Evolutionary conservation across 2,329 filamentous ascomycete species (phyloP), one percentile per base, ranked within the genome.

Genomic region (Fonsecaea erecta): DNA sequence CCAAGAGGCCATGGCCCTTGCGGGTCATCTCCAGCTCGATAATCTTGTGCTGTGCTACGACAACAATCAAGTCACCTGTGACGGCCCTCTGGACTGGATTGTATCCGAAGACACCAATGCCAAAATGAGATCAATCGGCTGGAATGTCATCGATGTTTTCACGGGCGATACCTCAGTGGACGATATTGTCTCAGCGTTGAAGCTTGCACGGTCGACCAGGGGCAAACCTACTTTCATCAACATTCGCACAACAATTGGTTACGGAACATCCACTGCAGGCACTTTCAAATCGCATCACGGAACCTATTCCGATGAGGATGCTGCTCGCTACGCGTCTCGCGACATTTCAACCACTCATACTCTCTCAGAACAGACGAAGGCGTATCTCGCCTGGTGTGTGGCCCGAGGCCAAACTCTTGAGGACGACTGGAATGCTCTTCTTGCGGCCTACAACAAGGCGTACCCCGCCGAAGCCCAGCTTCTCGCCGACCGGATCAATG

Each of bases 41-140:
- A 87, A 87, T 71, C 75, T 88, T 0, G 81, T 80, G 2, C 74
- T 87, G 26, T 82, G 86, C 55, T 87, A 87, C 68, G 85, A 87
- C 68, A 87, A 87, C 74, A 87, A 87, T 72, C 81, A 85, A 69
- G 77, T 87, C 51, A 86, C 84, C 3, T 87, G 84, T 70, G 85
- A 87, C 64, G 85, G 85, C 0, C 80, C 79, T 2, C 79, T 86
- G 2, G 84, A 86, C 71, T 76, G 81, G 28, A 79, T 79, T 1
- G 85, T 84, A 64, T 83, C 79, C 0, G 85, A 87, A 70, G 83
- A 87, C 53, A 77, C 85, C 69, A 86, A 87, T 63, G 74, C 77
- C 5, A 87, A 86, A 74, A 86, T 87, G 84, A 74, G 78, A 7
- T 83, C 84, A 26, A 83, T 79, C 46, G 83, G 83, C 1, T 87